Conservation (phyloP, 2,329 filamentous ascomycete genomes). For the Aspergillus floridensis region DNA sequence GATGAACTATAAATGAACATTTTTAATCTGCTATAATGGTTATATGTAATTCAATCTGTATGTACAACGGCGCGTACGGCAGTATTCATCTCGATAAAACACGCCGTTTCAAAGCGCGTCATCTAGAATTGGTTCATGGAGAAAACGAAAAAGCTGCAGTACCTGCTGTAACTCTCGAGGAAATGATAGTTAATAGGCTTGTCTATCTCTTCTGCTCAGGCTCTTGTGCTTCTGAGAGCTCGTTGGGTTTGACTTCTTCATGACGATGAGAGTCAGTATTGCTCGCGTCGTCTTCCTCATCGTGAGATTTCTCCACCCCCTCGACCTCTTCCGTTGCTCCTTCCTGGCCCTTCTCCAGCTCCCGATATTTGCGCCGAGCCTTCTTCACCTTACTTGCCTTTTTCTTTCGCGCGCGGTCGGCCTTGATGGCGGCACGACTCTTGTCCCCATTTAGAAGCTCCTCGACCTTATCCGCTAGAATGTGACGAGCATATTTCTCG, state of each 20-base stretch:
- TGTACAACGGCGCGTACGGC: not conserved
- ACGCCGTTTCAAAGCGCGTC: not conserved
- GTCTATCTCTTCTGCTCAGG: not conserved
- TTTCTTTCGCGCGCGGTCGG: conserved; percentile 68
- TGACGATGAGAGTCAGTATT: conserved; percentile 7
- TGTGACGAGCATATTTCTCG: conserved; percentile 73
- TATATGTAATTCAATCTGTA: not conserved
- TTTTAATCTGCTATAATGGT: not conserved
- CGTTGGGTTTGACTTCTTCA: not conserved
- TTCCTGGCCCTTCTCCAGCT: conserved; percentile 30
- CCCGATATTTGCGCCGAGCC: conserved; percentile 44
- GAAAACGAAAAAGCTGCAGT: not conserved
- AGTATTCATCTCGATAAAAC: not conserved
- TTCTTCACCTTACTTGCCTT: conserved; percentile 47
- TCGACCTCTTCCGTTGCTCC: conserved; percentile 8
- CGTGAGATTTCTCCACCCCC: conserved; percentile 13
- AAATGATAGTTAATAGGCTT: not conserved
- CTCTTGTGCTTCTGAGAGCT: not conserved
- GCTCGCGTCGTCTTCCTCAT: conserved; percentile 14
- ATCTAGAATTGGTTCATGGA: not conserved
- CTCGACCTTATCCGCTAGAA: conserved; percentile 77
- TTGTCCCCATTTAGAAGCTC: conserved; percentile 69
- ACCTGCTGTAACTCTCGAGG: not conserved
- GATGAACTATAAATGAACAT: conserved; percentile 14
- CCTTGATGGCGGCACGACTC: conserved; percentile 78